Percentiles rank a stretch among this genome's conserved stretches.
Conservation (phyloP, 495 filamentous ascomycete species). For the Hypoxylon lienhwacheense region DNA sequence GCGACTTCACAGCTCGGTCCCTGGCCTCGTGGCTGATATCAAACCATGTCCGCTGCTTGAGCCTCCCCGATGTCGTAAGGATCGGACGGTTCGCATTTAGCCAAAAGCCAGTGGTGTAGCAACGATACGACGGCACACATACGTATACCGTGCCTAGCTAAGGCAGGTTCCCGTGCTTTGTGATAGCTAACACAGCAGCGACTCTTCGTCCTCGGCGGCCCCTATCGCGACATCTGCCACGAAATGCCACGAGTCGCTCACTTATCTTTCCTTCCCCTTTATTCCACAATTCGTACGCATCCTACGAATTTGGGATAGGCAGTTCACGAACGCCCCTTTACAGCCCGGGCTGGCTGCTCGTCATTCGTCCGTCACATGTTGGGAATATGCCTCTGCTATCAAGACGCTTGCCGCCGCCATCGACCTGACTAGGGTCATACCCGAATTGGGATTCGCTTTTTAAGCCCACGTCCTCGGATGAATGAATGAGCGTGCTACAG, state of each 20-base stretch:
- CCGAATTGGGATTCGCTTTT: conserved; percentile 1
- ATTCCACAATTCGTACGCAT: neutral
- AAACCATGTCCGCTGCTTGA: conserved; percentile 3
- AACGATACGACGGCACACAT: conserved; percentile 9
- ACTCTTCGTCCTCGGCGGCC: conserved; percentile 7
- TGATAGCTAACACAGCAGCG: neutral
- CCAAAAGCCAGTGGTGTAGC: conserved; percentile 18
- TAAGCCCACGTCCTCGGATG: conserved; percentile 20
- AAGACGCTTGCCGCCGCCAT: conserved; percentile 16
- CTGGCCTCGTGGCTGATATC: conserved; percentile 12
- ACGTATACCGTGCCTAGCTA: neutral
- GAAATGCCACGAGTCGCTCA: conserved; percentile 1
- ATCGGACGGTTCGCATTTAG: conserved; percentile 26
- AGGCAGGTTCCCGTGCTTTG: neutral
- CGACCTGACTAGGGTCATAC: conserved; percentile 19
- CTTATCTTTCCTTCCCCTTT: conserved; percentile 2
- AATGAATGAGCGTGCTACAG: conserved; percentile 12
- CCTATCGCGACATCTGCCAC: conserved; percentile 18
- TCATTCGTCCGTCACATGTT: conserved; percentile 18
- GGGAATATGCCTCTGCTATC: neutral
- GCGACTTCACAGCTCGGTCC: too few relatives aligned
- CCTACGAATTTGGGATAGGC: neutral
- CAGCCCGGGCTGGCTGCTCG: conserved; percentile 3
- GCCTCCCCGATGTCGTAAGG: conserved; percentile 23
- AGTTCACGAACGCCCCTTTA: neutral